Base-by-base conservation (phyloP, 352 stramenopile species). In the Pythium dissotocum region DNA sequence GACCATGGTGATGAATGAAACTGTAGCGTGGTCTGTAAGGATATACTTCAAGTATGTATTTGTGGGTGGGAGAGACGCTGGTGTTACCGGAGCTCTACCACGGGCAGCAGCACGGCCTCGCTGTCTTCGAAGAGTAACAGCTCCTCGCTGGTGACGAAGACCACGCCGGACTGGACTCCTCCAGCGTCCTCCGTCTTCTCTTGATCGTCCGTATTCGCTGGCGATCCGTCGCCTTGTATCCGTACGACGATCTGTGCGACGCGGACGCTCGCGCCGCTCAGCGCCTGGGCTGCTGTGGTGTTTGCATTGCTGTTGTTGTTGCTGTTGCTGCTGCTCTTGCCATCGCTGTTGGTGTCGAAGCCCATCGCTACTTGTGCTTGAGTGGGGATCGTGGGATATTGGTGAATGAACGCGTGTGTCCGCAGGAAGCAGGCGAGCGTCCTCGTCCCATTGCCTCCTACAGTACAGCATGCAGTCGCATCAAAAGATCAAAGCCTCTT, bases 141-240 rank as follows among this genome's bases (percentile, higher is more conserved):
- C 38, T 67, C 61, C 24, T 67, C 61, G n/a, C 61, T 61, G 6
- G 51, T 67, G 14, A 67, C 40, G 38, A 61, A 33, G 26, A 67
- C 60, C 61, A 67, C 40, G 26, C 21, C 21, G 21, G 21, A 24
- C 21, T 24, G 21, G 21, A 24, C 21, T 24, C 21, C 21, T 24
- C 21, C 21, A 24, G 21, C 21, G 21, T 24, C 21, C 21, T 24
- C 21, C 21, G 21, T 24, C 21, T 24, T 24, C 21, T 61, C 61
- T 38, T 6, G 33, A 6, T 38, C 10, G 33, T 6, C 33, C 10
- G 33, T 6, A 10, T 38, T 38, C 10, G 33, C 33, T 38, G 6
- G 33, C 33, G 10, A 12, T 6, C 33, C 33, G 33, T 38, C 33
- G 33, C 33, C 33, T 38, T 6, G 33, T 38, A 38, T 38, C 33